phyloP scores from a whole-genome alignment of 805 yeast genomes.

The Barnettozyma populi region DNA sequence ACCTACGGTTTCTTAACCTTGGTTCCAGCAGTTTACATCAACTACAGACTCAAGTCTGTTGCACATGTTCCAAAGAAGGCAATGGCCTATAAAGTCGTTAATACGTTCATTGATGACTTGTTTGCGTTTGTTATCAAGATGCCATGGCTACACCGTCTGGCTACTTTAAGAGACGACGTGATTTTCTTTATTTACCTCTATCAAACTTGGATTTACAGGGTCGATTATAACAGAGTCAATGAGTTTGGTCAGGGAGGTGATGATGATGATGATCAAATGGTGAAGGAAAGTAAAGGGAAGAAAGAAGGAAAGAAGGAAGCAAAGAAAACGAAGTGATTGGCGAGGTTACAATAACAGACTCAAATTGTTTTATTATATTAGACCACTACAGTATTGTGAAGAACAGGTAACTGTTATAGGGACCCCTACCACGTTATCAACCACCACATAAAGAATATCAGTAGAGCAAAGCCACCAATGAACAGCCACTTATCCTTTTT shows the following conservation, averaged over 20 bases:
- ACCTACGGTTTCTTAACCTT: constrained; percentile 37
- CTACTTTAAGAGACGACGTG: constrained; percentile 37
- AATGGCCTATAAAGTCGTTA: constrained; percentile 36
- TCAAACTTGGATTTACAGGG: constrained; percentile 36
- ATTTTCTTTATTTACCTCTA: constrained; percentile 35
- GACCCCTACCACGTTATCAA: not conserved
- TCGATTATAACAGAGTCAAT: constrained; percentile 34
- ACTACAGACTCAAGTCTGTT: constrained; percentile 37
- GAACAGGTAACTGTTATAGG: not conserved
- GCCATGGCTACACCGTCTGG: constrained; percentile 37
- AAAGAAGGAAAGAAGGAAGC: not conserved
- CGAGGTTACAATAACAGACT: not conserved
- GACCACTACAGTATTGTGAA: not conserved
- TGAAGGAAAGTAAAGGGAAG: not conserved
- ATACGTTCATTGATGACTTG: constrained; percentile 36
- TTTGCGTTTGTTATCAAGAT: constrained; percentile 38
- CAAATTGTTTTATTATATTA: no score
- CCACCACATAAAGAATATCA: not conserved
- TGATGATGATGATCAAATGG: constrained; percentile 14
- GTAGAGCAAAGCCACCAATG: constrained; percentile 47
- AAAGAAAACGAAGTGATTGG: not conserved
- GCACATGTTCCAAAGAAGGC: constrained; percentile 38
- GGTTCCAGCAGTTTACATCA: constrained; percentile 36
- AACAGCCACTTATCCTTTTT: constrained; percentile 83
- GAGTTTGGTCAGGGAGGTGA: constrained; percentile 35